A percentile compares a stretch with the other conserved stretches of the same genome.
Evolutionary conservation across 2,329 filamentous ascomycete genomes (phyloP).

Genomic region (Rhynchosporium secalis): DNA sequence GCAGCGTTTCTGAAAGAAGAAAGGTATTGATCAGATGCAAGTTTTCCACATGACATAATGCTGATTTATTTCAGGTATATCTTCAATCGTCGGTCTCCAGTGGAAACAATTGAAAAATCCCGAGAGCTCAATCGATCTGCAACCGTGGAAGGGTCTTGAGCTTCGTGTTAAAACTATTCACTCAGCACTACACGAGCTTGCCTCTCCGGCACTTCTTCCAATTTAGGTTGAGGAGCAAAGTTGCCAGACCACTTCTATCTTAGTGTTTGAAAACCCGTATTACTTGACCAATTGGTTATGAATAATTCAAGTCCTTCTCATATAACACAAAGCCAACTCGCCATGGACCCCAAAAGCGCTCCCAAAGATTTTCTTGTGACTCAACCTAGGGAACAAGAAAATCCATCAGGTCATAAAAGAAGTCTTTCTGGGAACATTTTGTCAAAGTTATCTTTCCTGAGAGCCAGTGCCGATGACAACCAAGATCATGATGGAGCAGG

Average conservation of each 20-base stretch:
- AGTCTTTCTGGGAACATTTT: slow-evolving; percentile 57
- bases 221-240: neutral
- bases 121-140: neutral
- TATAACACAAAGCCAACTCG: neutral
- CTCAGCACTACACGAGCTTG: too few relatives aligned
- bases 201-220: too few relatives aligned
- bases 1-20: neutral
- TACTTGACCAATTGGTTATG: neutral
- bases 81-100: neutral
- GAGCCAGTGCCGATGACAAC: slow-evolving; percentile 46
- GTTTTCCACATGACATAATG: neutral
- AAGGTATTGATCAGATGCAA: neutral
- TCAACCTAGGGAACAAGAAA: slow-evolving; percentile 17
- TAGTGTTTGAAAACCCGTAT: neutral
- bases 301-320: neutral
- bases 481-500: slow-evolving; percentile 28
- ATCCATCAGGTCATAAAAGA: slow-evolving; percentile 47
- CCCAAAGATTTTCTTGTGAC: neutral
- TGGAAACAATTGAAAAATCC: neutral
- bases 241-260: neutral
- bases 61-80: neutral
- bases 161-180: too few relatives aligned
- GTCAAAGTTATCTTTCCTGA: slow-evolving; percentile 69
- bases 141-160: too few relatives aligned
- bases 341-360: slow-evolving; percentile 1